Conservation (phyloP, 148 eudicot genomes). For the Euryodendron excelsum region DNA sequence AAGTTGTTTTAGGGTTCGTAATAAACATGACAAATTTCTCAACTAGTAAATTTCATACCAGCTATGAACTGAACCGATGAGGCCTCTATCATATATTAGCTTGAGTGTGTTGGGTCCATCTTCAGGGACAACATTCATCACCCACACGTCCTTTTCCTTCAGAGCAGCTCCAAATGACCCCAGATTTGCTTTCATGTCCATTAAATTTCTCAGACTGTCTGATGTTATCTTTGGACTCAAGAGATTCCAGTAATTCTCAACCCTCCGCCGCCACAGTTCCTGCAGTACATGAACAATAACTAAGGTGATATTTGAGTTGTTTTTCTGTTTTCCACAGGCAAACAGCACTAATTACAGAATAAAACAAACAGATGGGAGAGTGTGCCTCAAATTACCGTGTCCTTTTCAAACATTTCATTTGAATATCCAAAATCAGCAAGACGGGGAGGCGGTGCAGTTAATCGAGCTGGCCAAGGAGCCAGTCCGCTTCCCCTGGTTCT, state of each 20-base stretch:
- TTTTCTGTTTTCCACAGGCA: not conserved
- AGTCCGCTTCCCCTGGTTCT: slow-evolving; percentile 75
- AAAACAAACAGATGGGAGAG: not conserved
- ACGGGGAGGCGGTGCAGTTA: slow-evolving; percentile 91
- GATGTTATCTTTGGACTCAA: slow-evolving; percentile 71
- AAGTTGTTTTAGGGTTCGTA: not conserved
- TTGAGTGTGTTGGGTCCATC: slow-evolving; percentile 98
- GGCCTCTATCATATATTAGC: slow-evolving; percentile 85
- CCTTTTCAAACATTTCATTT: slow-evolving; percentile 74
- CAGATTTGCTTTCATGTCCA: slow-evolving; percentile 96
- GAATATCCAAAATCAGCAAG: slow-evolving; percentile 97
- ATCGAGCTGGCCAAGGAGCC: slow-evolving; percentile 95
- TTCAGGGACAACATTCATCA: slow-evolving; percentile 93
- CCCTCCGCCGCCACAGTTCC: slow-evolving; percentile 86
- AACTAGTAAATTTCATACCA: slow-evolving; percentile 49
- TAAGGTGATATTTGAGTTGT: not conserved
- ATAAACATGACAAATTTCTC: not conserved
- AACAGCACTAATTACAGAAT: not conserved
- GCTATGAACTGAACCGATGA: slow-evolving; percentile 80
- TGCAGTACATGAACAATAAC: slow-evolving; percentile 28
- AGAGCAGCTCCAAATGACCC: slow-evolving; percentile 98
- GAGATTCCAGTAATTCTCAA: slow-evolving; percentile 78
- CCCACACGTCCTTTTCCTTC: slow-evolving; percentile 93
- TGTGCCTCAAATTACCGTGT: slow-evolving; percentile 54
- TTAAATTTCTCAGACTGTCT: slow-evolving; percentile 73